Base-by-base conservation (phyloP, 139 green algal genomes). In the Tetraselmis striata region DNA sequence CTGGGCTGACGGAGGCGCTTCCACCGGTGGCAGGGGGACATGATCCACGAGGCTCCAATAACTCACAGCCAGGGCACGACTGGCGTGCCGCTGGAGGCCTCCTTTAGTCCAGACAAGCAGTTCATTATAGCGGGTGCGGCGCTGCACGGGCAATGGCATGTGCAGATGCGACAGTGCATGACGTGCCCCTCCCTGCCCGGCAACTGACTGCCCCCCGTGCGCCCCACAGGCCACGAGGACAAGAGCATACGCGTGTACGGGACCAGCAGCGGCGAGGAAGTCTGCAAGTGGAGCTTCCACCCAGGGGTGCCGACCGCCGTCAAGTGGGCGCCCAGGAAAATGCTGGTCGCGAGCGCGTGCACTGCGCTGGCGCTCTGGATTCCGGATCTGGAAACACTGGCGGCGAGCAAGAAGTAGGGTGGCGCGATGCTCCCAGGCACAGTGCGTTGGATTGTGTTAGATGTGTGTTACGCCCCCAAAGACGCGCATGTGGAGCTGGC, bases 271-370 rank as follows among this genome's bases (percentile, higher is more conserved):
- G 88, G 89, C 24, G 77, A 84, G 25, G 80, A 93, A 86, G 91
- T 98, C 59, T 87, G 89, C 2, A 31, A 27, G 2, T 96, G 90
- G 90, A 31, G 22, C 0, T 87, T 86, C 1, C 95, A 97, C 82
- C 89, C 91, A 2, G 91, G 87, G 1, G 76, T 93, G n/a, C 93
- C 93, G 0, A 86, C 83, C 1, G 93, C 87, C 31, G 82, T 96
- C 77, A 86, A 89, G 76, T 97, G 92, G 84, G 90, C 92, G 5
- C 92, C 92, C 0, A 84, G 93, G 2, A 88, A 92, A 25, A 84
- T 97, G 82, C 81, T 98, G 75, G 84, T 95, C 58, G 95, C 94
- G 1, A 91, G 78, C 31, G 95, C 92, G 5, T 97, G 93, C 82
- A 82, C 84, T 25, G 90, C 90, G 26, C 84, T 97, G 22, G 88